Conservation (phyloP, 768 basidiomycete species). For the Podaxis rugospora region DNA sequence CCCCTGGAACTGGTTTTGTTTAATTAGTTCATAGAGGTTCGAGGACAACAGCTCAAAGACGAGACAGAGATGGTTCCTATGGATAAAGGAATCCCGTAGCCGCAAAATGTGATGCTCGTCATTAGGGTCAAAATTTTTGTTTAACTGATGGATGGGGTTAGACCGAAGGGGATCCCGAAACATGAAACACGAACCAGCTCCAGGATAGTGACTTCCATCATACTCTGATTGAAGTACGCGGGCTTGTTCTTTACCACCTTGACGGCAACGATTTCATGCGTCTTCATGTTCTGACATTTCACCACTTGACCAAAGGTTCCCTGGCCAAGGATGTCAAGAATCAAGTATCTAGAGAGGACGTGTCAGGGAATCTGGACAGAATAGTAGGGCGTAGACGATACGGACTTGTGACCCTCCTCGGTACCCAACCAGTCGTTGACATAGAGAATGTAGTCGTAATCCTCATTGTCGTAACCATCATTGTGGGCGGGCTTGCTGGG, state of each 20-base stretch:
- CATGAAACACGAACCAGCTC: constrained; percentile 71
- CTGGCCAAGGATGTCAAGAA: constrained; percentile 96
- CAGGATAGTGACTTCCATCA: constrained; percentile 99
- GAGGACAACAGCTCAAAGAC: constrained; percentile 97
- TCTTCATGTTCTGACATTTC: constrained; percentile 99
- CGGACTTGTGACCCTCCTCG: constrained; percentile 93
- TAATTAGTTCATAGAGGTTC: constrained; percentile 98
- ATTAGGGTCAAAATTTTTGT: constrained; percentile 87
- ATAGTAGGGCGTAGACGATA: constrained; percentile 17
- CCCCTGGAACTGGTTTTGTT: constrained; percentile 99
- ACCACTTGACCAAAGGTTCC: constrained; percentile 99
- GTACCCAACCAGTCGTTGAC: constrained; percentile 97
- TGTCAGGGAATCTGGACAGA: constrained; percentile 6
- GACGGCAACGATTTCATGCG: constrained; percentile 96
- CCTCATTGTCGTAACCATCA: constrained; percentile 97
- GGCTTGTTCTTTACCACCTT: constrained; percentile 99
- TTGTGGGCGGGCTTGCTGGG: constrained; percentile 95
- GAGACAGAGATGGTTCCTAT: constrained; percentile 93
- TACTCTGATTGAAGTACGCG: constrained; percentile 98
- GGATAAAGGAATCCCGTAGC: constrained; percentile 93
- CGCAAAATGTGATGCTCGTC: constrained; percentile 98
- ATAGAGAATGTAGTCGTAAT: constrained; percentile 98
- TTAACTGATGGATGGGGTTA: constrained; percentile 55
- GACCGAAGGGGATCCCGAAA: constrained; percentile 1
- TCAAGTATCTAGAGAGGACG: constrained; percentile 67